These are phyloP conservation scores for Andrographis paniculata DNA, from an alignment of 305 asterid genomes.

Conservation along the genomic window DNA sequence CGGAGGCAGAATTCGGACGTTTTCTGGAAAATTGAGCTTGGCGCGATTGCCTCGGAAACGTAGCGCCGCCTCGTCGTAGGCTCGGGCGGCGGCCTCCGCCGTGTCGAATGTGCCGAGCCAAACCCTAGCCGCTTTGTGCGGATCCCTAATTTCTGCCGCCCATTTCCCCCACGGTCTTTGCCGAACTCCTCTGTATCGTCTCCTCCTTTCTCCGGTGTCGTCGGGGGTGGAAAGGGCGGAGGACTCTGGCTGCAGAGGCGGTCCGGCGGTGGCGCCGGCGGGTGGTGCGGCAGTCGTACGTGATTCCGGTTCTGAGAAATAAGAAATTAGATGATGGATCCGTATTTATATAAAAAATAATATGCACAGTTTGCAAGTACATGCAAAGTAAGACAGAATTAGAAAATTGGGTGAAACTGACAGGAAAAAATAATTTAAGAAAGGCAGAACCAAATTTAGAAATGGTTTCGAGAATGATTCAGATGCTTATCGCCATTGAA, in stretches of 20 bases:
- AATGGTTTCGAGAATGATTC: slow-evolving; percentile 22
- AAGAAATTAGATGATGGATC: neutral
- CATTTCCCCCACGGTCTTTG: slow-evolving; percentile 99
- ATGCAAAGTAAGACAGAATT: no score
- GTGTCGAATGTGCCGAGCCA: slow-evolving; percentile 98
- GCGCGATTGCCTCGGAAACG: slow-evolving; percentile 91
- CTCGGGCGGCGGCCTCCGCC: slow-evolving; percentile 91
- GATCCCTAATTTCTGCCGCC: slow-evolving; percentile 97
- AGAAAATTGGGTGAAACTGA: neutral
- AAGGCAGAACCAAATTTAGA: neutral
- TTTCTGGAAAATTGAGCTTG: slow-evolving; percentile 87
- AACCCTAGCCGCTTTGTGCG: slow-evolving; percentile 91
- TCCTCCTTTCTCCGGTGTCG: slow-evolving; percentile 46
- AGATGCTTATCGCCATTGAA: slow-evolving; percentile 21
- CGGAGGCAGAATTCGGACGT: slow-evolving; percentile 41
- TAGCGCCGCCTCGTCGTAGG: slow-evolving; percentile 93
- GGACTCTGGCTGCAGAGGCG: slow-evolving; percentile 20
- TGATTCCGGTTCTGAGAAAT: slow-evolving; percentile 27
- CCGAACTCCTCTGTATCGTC: slow-evolving; percentile 85
- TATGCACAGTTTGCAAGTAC: no score
- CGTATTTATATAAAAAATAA: no score
- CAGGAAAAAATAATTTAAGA: neutral
- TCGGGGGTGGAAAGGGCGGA: slow-evolving; percentile 19
- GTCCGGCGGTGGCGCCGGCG: slow-evolving; percentile 14
- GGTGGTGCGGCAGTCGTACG: slow-evolving; percentile 22